phyloP scores from a whole-genome alignment of 2,329 filamentous ascomycete genomes.

The Fusarium albosuccineum region DNA sequence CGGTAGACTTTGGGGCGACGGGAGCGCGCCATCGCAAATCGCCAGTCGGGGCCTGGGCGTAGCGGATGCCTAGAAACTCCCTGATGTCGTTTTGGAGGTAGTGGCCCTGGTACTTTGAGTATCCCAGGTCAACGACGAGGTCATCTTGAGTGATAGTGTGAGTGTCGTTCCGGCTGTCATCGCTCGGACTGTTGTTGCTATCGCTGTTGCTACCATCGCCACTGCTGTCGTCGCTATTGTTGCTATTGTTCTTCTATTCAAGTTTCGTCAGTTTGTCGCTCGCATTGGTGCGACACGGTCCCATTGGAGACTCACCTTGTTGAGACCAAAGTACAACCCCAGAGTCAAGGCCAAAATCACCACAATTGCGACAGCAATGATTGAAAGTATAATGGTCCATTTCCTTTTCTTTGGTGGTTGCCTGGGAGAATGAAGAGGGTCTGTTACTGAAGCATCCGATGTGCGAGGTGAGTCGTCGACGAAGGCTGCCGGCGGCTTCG shows the following conservation, averaged over 20 bases:
- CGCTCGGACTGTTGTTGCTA: background rate
- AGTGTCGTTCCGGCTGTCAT: background rate
- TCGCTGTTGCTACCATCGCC: no score
- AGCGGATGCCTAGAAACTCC: constrained; percentile 64
- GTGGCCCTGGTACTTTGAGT: constrained; percentile 59
- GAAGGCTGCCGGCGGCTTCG: constrained; percentile 13
- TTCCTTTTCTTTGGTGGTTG: constrained; percentile 24
- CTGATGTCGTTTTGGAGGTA: constrained; percentile 55
- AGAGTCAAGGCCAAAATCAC: constrained; percentile 33
- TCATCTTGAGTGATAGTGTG: background rate
- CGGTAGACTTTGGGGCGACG: constrained; percentile 54
- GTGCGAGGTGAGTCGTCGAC: constrained; percentile 26
- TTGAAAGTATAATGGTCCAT: constrained; percentile 26
- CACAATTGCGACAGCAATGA: constrained; percentile 11
- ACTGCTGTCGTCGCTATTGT: no score
- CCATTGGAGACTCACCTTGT: constrained; percentile 28
- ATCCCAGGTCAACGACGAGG: constrained; percentile 56
- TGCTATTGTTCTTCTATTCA: constrained; percentile 14
- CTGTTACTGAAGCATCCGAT: background rate
- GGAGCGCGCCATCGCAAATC: constrained; percentile 66
- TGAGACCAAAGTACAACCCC: constrained; percentile 41
- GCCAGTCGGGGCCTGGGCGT: constrained; percentile 64
- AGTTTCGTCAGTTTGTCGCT: constrained; percentile 15
- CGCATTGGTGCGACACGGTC: background rate
- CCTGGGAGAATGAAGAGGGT: background rate